A percentile compares a stretch with the other conserved stretches of the same genome.
These are phyloP conservation scores for Rutstroemia sp. DNA, from an alignment of 2,329 filamentous ascomycete genomes.

Conservation along the genomic window DNA sequence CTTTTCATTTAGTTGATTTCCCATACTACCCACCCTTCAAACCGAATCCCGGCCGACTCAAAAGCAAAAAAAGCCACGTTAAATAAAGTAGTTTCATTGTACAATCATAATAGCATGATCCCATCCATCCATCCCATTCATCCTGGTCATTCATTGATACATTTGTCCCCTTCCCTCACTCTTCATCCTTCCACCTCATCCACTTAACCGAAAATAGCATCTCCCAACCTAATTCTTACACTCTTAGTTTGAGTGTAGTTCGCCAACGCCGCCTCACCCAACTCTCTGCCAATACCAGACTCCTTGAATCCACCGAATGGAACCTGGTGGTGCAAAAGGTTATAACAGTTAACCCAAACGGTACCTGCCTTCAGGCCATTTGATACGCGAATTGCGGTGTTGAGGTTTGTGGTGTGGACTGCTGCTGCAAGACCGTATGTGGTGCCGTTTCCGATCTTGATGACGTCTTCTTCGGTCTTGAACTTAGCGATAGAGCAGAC, in stretches of 20 bases:
- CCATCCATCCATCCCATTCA: too few species aligned
- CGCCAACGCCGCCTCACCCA: slow-evolving; percentile 58
- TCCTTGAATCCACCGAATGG: slow-evolving; percentile 73
- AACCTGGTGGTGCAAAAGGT: slow-evolving; percentile 61
- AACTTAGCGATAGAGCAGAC: slow-evolving; percentile 67
- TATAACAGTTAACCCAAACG: slow-evolving; percentile 42
- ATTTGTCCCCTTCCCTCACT: too few species aligned
- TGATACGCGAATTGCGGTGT: slow-evolving; percentile 59
- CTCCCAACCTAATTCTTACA: slow-evolving; percentile 48
- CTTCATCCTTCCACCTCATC: too few species aligned
- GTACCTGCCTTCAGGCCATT: slow-evolving; percentile 54
- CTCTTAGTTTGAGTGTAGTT: slow-evolving; percentile 66
- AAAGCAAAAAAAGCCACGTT: too few species aligned
- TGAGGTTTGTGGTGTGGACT: slow-evolving; percentile 61
- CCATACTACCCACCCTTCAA: too few species aligned
- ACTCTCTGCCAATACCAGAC: slow-evolving; percentile 69
- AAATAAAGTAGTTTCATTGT: too few species aligned
- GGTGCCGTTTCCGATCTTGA: slow-evolving; percentile 55
- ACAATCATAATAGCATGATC: too few species aligned
- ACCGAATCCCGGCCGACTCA: too few species aligned
- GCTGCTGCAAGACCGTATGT: slow-evolving; percentile 63
- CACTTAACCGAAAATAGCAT: slow-evolving; percentile 32
- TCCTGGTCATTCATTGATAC: too few species aligned
- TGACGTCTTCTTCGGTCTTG: slow-evolving; percentile 58
- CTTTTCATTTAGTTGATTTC: too few species aligned